Evolutionary conservation across 129 eudicot genomes (phyloP).

Genomic region (Chrysanthemum lavandulifolium): DNA sequence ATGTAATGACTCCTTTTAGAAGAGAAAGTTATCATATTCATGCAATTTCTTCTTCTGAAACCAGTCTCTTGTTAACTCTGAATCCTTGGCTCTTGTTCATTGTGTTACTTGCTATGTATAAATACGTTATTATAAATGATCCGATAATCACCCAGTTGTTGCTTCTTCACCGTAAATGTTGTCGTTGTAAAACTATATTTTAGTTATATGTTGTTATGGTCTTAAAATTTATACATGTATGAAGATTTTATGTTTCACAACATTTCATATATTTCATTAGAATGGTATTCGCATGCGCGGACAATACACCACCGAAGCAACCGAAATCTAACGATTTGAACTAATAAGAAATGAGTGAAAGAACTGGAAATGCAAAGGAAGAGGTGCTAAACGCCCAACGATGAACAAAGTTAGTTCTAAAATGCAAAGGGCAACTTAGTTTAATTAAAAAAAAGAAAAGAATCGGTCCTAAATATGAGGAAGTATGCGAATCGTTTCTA

Average conservation of each 20-base stretch:
- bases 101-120: too few species aligned
- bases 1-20: too few species aligned
- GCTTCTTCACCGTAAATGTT: conserved; percentile 1
- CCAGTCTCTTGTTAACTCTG: too few species aligned
- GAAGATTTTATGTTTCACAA: background rate
- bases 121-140: too few species aligned
- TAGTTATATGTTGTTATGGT: background rate
- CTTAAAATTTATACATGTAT: background rate
- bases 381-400: too few species aligned
- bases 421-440: too few species aligned
- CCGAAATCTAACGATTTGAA: conserved; percentile 81
- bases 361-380: too few species aligned
- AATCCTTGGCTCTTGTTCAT: too few species aligned
- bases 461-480: background rate
- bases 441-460: too few species aligned
- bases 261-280: background rate
- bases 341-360: background rate
- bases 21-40: too few species aligned
- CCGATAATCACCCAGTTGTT: background rate
- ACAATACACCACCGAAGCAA: conserved; percentile 43
- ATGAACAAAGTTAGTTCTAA: too few species aligned
- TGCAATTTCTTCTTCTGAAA: too few species aligned
- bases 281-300: conserved; percentile 4
- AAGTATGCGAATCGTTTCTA: background rate
- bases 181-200: background rate